phyloP scores from a whole-genome alignment of 805 yeast species.

The Pichia deserticola region DNA sequence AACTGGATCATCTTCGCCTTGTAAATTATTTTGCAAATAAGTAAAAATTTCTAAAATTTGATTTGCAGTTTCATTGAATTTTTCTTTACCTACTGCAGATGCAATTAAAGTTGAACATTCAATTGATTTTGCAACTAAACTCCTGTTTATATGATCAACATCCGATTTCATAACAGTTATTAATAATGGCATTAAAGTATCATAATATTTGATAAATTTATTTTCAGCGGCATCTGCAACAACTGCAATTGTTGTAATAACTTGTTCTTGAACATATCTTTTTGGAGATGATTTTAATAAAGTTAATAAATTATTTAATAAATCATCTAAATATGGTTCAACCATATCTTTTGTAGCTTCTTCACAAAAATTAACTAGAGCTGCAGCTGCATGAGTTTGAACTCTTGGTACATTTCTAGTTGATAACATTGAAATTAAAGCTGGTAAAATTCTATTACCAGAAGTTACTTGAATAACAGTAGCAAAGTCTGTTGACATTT shows the following conservation, averaged over 20 bases:
- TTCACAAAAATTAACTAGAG: conserved; percentile 90
- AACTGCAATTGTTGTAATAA: conserved; percentile 89
- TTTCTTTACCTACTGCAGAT: conserved; percentile 88
- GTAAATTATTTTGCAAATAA: conserved; percentile 48
- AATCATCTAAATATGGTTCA: conserved; percentile 86
- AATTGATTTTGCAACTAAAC: conserved; percentile 85
- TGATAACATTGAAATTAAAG: conserved; percentile 73
- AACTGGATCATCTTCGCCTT: conserved; percentile 80
- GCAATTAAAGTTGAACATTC: conserved; percentile 96
- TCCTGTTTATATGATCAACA: conserved; percentile 68
- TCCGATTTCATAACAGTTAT: conserved; percentile 73
- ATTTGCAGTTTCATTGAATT: conserved; percentile 66
- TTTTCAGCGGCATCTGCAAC: conserved; percentile 94
- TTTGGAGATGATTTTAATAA: conserved; percentile 73
- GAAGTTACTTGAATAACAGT: conserved; percentile 77
- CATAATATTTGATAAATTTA: conserved; percentile 85
- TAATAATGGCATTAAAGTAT: conserved; percentile 85
- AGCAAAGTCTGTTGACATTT: conserved; percentile 94
- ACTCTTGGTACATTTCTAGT: conserved; percentile 78
- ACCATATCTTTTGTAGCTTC: conserved; percentile 79
- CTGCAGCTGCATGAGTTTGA: conserved; percentile 98
- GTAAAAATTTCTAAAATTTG: conserved; percentile 69
- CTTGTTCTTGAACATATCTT: conserved; percentile 95
- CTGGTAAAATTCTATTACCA: conserved; percentile 77
- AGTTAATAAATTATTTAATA: conserved; percentile 65